phyloP scores from a whole-genome alignment of 1,284 basidiomycete species.

The Stygiomarasmius scandens region DNA sequence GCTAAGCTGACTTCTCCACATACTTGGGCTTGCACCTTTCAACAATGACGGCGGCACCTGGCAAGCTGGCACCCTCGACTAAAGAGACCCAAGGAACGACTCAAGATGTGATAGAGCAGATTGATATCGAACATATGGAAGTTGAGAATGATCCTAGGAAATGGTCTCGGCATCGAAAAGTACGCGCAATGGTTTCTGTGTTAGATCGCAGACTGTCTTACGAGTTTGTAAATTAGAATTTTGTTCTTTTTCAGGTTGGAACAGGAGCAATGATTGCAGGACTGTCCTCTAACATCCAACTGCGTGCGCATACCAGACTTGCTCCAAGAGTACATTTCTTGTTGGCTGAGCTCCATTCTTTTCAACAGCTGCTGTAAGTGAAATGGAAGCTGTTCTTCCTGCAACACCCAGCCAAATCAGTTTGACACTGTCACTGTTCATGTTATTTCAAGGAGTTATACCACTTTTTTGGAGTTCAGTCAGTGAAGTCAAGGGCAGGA shows the following conservation, averaged over 20 bases:
- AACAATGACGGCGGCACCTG: too few relatives aligned
- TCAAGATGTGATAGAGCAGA: background rate
- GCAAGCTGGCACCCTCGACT: too few relatives aligned
- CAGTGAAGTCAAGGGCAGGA: slow-evolving; percentile 81
- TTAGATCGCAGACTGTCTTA: background rate
- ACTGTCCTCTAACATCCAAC: slow-evolving; percentile 70
- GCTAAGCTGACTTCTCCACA: too few relatives aligned
- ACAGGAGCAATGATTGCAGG: slow-evolving; percentile 72
- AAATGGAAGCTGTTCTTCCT: slow-evolving; percentile 66
- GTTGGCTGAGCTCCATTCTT: too few relatives aligned
- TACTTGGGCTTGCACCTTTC: too few relatives aligned
- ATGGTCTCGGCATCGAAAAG: slow-evolving; percentile 75
- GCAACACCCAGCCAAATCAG: slow-evolving; percentile 73
- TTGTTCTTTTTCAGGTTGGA: slow-evolving; percentile 59
- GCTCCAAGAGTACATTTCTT: too few relatives aligned
- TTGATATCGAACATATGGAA: slow-evolving; percentile 46
- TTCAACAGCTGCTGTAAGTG: slow-evolving; percentile 59
- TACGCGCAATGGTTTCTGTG: slow-evolving; percentile 21
- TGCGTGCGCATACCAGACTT: slow-evolving; percentile 45
- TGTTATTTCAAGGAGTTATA: slow-evolving; percentile 73
- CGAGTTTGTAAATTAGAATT: slow-evolving; percentile 39
- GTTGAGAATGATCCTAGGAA: slow-evolving; percentile 79
- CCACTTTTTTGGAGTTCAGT: slow-evolving; percentile 74
- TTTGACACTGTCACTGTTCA: slow-evolving; percentile 76
- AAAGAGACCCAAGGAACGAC: too few relatives aligned